Evolutionary conservation across 108 stramenopile genomes (phyloP), one percentile per base, ranked within the genome.

Genomic region (Pseudonitzschia multistriata): DNA sequence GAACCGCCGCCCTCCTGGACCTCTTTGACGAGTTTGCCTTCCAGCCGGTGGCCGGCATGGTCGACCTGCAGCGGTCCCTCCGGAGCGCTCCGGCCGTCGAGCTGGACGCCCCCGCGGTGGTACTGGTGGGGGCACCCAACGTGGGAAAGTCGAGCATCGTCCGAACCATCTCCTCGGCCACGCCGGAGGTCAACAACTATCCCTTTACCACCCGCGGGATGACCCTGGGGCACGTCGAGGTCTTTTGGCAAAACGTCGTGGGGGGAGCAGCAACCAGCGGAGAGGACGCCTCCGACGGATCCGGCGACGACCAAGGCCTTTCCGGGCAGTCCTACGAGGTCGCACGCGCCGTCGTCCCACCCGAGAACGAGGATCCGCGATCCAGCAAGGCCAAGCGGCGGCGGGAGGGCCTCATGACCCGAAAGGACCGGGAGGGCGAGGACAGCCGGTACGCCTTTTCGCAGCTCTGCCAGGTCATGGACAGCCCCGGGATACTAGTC

Each of bases 131-230:
- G 21, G 96, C 95, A 28, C 98, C 98, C 5, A 98, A 98, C 86
- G 98, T 97, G 5, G 98, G 98, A 40, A 98, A 97, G 73, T 91
- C 89, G 19, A 87, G 86, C 29, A 95, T 98, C 37, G 95, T 98
- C 3, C 74, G 96, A 50, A 80, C 73, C 4, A 90, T 98, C 27
- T 91, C 91, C 13, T 90, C 92, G 22, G 96, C 92, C 24, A 96
- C 92, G 6, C 98, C 98, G 3, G 98, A 97, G 79, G 95, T 98
- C 0, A 95, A 92, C 86, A 95, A 96, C 70, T 98, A 98, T 75
- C 96, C 96, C 0, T 98, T 98, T 80, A 98, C 98, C 28, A 98
- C 98, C 7, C 79, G 96, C 13, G 96, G 96, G 29, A 93, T 98
- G 90, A 94, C 96, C 10, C 62, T 98, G 39, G 98, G 98, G 0